Evolutionary conservation across 2,329 filamentous ascomycete species (phyloP).

Genomic region (Talaromyces islandicus): DNA sequence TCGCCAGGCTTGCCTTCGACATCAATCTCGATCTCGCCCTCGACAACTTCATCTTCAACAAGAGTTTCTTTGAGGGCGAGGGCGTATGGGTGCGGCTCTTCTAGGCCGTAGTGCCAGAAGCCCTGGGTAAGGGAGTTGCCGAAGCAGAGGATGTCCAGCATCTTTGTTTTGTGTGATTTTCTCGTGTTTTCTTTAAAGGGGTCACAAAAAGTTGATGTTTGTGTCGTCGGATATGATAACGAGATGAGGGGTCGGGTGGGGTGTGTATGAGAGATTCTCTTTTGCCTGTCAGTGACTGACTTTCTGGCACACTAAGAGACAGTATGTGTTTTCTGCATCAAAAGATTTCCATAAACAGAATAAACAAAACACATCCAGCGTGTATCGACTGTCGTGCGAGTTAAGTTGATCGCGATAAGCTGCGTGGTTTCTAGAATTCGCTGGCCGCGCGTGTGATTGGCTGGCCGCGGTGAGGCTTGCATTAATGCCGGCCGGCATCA

Average conservation of each 20-base stretch:
- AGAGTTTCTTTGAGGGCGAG: conserved; percentile 42
- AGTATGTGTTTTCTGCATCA: neutral
- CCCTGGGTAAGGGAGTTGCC: conserved; percentile 60
- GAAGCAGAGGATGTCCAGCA: conserved; percentile 51
- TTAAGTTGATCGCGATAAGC: neutral
- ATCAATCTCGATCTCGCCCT: conserved; percentile 33
- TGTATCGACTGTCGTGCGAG: neutral
- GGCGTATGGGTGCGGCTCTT: conserved; percentile 49
- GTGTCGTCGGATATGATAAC: neutral
- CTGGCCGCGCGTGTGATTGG: neutral
- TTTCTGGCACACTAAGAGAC: neutral
- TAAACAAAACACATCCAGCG: neutral
- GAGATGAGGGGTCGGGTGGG: neutral
- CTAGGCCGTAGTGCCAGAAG: conserved; percentile 39
- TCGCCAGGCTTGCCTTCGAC: conserved; percentile 51
- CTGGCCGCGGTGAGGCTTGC: neutral
- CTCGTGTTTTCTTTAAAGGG: neutral
- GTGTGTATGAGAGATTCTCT: neutral
- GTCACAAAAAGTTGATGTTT: neutral
- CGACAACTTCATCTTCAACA: neutral
- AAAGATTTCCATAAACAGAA: neutral
- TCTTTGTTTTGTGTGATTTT: neutral
- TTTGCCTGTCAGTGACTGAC: neutral
- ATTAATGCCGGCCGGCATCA: neutral
- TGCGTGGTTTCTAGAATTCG: neutral